Percentiles rank a stretch among this genome's conserved stretches.
phyloP scores from a whole-genome alignment of 1,284 basidiomycete genomes.

The Cystobasidiaceae sp. region DNA sequence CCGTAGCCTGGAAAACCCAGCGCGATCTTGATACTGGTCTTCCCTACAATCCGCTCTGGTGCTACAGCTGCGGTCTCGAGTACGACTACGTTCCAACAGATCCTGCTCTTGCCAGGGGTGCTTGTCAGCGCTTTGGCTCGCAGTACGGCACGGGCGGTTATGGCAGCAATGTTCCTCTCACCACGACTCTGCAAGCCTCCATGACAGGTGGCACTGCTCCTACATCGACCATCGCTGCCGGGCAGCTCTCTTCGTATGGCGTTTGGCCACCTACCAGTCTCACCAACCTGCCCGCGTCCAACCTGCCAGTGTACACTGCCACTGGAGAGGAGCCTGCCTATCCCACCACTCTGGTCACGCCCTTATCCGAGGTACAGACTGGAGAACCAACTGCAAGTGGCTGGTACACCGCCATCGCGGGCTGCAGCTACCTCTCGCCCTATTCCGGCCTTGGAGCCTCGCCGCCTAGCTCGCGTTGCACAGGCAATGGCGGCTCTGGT shows the following conservation, averaged over 20 bases:
- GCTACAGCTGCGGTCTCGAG: slow-evolving; percentile 27
- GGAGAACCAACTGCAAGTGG: slow-evolving; percentile 60
- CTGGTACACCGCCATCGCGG: slow-evolving; percentile 55
- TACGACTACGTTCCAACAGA: slow-evolving; percentile 56
- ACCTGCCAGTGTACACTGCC: slow-evolving; percentile 54
- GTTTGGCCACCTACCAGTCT: slow-evolving; percentile 35
- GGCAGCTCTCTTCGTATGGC: slow-evolving; percentile 30
- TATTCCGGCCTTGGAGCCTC: slow-evolving; percentile 24
- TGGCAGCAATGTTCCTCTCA: slow-evolving; percentile 21
- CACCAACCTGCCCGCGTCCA: slow-evolving; percentile 39
- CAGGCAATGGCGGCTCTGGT: slow-evolving; percentile 12
- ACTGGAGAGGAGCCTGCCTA: slow-evolving; percentile 58
- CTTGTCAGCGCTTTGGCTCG: slow-evolving; percentile 60
- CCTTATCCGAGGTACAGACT: slow-evolving; percentile 64
- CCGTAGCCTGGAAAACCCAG: slow-evolving; percentile 29
- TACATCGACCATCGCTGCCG: slow-evolving; percentile 29
- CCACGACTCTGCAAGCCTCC: slow-evolving; percentile 59
- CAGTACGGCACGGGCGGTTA: slow-evolving; percentile 43
- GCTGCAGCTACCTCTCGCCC: slow-evolving; percentile 68
- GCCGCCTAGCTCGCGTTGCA: slow-evolving; percentile 10
- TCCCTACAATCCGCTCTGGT: slow-evolving; percentile 30
- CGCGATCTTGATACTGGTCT: slow-evolving; percentile 3
- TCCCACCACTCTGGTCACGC: slow-evolving; percentile 52
- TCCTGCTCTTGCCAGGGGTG: slow-evolving; percentile 53
- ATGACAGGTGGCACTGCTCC: slow-evolving; percentile 70